A percentile compares a stretch with the other conserved stretches of the same genome.
Evolutionary conservation across 352 stramenopile genomes (phyloP).

Genomic region (Pilasporangium apinafurcum): DNA sequence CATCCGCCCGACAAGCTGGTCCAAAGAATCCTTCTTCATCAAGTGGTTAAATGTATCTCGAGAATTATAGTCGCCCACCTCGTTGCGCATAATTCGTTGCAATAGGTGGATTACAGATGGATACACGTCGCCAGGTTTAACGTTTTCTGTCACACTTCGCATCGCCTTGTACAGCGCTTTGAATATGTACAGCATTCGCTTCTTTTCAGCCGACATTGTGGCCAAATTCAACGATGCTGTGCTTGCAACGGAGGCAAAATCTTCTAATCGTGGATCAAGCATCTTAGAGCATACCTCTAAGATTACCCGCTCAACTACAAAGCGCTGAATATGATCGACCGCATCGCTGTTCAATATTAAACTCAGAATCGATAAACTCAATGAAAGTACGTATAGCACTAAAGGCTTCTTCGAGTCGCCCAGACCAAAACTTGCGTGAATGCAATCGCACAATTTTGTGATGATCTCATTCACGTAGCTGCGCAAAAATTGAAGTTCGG

Average conservation of each 20-base stretch:
- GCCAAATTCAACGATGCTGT: conserved; percentile 26
- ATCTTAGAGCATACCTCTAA: conserved; percentile 73
- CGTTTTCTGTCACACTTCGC: conserved; percentile 42
- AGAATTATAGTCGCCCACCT: conserved; percentile 75
- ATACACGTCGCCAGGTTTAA: conserved; percentile 65
- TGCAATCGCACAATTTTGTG: conserved; percentile 61
- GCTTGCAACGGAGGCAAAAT: conserved; percentile 33
- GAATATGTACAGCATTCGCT: conserved; percentile 58
- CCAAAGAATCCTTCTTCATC: conserved; percentile 69
- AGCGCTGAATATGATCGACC: conserved; percentile 58
- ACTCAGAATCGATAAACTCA: conserved; percentile 64
- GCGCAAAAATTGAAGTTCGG: conserved; percentile 59
- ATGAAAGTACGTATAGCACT: conserved; percentile 62
- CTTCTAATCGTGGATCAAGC: conserved; percentile 63
- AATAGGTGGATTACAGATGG: conserved; percentile 74
- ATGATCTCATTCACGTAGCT: conserved; percentile 80
- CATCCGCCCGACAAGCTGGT: conserved; percentile 70
- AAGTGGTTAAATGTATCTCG: conserved; percentile 64
- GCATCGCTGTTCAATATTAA: conserved; percentile 53
- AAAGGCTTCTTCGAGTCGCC: conserved; percentile 55
- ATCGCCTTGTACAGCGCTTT: conserved; percentile 67
- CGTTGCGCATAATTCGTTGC: conserved; percentile 73
- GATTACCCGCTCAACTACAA: conserved; percentile 69
- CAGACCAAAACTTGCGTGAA: conserved; percentile 64
- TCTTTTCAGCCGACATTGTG: conserved; percentile 44